phyloP scores from a whole-genome alignment of 2,329 filamentous ascomycete genomes.

The Rutstroemia sp. region DNA sequence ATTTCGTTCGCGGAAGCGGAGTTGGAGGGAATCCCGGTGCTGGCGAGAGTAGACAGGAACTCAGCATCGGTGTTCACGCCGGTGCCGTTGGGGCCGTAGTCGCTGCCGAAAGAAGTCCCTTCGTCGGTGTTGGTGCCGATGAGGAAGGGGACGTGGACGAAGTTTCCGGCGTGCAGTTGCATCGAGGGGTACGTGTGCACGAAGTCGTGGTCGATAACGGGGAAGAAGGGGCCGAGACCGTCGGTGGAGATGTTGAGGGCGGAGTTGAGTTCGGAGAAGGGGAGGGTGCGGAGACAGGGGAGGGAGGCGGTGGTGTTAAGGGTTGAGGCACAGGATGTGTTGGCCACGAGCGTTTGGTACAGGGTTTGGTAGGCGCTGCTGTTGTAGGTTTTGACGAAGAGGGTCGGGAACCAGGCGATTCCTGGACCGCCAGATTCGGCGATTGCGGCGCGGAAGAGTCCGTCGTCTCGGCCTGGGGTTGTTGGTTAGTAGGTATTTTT shows the following conservation, averaged over 20 bases:
- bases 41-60: slow-evolving; percentile 9
- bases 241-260: slow-evolving; percentile 26
- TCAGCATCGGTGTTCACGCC: slow-evolving; percentile 24
- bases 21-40: neutral
- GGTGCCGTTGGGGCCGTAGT: neutral
- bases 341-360: slow-evolving; percentile 31
- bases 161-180: slow-evolving; percentile 39
- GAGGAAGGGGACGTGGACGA: slow-evolving; percentile 37
- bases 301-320: slow-evolving; percentile 28
- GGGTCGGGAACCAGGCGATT: slow-evolving; percentile 8
- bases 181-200: slow-evolving; percentile 41
- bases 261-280: slow-evolving; percentile 25
- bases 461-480: slow-evolving; percentile 41
- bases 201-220: slow-evolving; percentile 33
- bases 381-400: slow-evolving; percentile 10
- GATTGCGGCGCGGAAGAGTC: slow-evolving; percentile 44
- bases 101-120: slow-evolving; percentile 34
- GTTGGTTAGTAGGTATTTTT: neutral
- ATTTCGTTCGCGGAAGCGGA: slow-evolving; percentile 24
- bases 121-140: slow-evolving; percentile 33
- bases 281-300: slow-evolving; percentile 26
- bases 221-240: slow-evolving; percentile 29
- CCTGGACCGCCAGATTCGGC: slow-evolving; percentile 35
- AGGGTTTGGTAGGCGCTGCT: slow-evolving; percentile 17
- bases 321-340: slow-evolving; percentile 24